These are phyloP conservation scores for Lanmaoa rubissima DNA, from an alignment of 768 basidiomycete species.

Conservation along the genomic window DNA sequence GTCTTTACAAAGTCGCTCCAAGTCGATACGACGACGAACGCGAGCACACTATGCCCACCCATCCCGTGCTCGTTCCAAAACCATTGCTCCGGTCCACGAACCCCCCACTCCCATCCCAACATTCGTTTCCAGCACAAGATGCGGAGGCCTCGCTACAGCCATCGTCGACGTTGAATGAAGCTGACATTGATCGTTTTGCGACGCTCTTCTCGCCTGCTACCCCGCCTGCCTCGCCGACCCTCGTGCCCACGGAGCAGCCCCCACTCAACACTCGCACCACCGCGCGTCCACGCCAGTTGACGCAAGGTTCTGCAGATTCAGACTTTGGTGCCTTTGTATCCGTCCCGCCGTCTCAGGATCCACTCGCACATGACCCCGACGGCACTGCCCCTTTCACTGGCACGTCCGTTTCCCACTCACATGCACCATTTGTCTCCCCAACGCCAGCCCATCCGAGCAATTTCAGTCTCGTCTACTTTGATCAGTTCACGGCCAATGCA, in stretches of 20 bases:
- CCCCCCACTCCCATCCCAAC: not conserved
- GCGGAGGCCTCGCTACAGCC: not conserved
- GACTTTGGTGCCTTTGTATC: slow-evolving; percentile 66
- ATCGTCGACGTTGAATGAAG: slow-evolving; percentile 19
- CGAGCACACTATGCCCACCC: not conserved
- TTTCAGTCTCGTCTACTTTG: slow-evolving; percentile 52
- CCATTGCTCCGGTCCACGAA: not conserved
- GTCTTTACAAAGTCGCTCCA: slow-evolving; percentile 9
- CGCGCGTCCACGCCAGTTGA: slow-evolving; percentile 1
- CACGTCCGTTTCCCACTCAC: too few species aligned
- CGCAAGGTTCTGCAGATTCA: slow-evolving; percentile 36
- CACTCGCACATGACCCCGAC: slow-evolving; percentile 19
- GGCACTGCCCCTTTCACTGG: not conserved
- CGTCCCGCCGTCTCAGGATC: slow-evolving; percentile 52
- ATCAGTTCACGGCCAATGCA: slow-evolving; percentile 56
- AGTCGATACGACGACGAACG: not conserved
- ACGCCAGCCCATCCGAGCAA: slow-evolving; percentile 7
- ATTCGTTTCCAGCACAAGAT: not conserved
- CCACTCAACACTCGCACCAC: not conserved
- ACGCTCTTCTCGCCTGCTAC: slow-evolving; percentile 44
- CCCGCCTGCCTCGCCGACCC: slow-evolving; percentile 26
- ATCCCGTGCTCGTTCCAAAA: not conserved
- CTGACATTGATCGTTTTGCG: slow-evolving; percentile 40
- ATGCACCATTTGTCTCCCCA: not conserved
- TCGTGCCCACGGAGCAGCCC: not conserved